These are phyloP conservation scores for Gossypium sturtianum DNA, from an alignment of 345 rosid species.

Conservation along the genomic window DNA sequence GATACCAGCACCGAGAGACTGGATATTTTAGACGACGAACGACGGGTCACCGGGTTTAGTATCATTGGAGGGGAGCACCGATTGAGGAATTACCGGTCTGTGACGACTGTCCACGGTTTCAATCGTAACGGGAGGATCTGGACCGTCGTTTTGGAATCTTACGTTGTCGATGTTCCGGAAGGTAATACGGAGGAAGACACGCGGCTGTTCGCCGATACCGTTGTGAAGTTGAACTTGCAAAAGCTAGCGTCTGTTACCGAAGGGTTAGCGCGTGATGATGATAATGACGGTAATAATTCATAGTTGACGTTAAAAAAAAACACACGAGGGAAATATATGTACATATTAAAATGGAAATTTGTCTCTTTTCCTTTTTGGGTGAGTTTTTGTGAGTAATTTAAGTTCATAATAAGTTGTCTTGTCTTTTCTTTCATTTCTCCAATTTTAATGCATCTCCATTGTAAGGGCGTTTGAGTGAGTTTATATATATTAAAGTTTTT, in stretches of 20 bases:
- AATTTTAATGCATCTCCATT: background rate
- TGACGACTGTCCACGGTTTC: slow-evolving; percentile 61
- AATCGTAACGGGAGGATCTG: slow-evolving; percentile 43
- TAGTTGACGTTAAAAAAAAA: slow-evolving; percentile 21
- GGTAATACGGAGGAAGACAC: slow-evolving; percentile 94
- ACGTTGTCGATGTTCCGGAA: slow-evolving; percentile 83
- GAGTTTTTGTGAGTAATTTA: background rate
- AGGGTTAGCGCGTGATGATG: slow-evolving; percentile 45
- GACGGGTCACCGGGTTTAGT: slow-evolving; percentile 45
- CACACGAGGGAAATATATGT: background rate
- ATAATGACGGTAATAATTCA: slow-evolving; percentile 20
- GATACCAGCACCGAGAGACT: slow-evolving; percentile 59
- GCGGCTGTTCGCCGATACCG: slow-evolving; percentile 75
- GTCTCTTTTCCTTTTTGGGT: background rate
- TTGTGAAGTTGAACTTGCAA: slow-evolving; percentile 75
- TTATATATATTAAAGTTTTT: background rate
- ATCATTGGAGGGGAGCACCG: slow-evolving; percentile 36
- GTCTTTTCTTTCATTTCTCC: background rate
- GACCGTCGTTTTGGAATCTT: slow-evolving; percentile 76
- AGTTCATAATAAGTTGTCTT: background rate
- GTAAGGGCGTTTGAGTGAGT: slow-evolving; percentile 21
- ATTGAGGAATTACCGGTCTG: slow-evolving; percentile 71
- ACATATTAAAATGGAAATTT: too few relatives aligned
- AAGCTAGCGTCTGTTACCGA: slow-evolving; percentile 71
- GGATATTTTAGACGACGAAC: slow-evolving; percentile 48